Conservation (phyloP, 2,329 filamentous ascomycete genomes). For the Albifimbria verrucaria region DNA sequence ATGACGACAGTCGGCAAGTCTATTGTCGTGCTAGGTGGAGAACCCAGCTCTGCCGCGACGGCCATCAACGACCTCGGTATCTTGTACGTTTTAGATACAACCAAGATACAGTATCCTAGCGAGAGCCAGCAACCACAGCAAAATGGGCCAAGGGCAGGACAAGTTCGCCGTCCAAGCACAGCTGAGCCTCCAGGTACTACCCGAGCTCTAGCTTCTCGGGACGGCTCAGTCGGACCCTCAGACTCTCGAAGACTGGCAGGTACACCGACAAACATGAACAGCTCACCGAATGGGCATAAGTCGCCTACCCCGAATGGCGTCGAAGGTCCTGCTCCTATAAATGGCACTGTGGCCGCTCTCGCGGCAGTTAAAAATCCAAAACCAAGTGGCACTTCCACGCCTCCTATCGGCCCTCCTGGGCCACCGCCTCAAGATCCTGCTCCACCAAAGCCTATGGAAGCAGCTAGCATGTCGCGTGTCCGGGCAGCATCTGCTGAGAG, state of each 20-base stretch:
- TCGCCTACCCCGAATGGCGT: conserved; percentile 31
- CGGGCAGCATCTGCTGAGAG: conserved; percentile 50
- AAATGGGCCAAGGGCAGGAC: conserved; percentile 16
- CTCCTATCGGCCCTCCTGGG: conserved; percentile 31
- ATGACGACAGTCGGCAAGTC: conserved; percentile 96
- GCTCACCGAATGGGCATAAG: conserved; percentile 38
- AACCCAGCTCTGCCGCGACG: conserved; percentile 82
- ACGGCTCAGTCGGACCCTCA: conserved; percentile 48
- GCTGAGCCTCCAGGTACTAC: conserved; percentile 27
- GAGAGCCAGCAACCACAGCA: conserved; percentile 45
- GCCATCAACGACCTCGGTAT: conserved; percentile 82
- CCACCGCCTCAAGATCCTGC: conserved; percentile 55
- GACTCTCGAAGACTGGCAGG: conserved; percentile 49
- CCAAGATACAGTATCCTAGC: conserved; percentile 93
- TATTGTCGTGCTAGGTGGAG: conserved; percentile 87
- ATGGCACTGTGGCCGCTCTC: conserved; percentile 31
- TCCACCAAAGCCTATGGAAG: conserved; percentile 44
- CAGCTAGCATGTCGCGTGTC: conserved; percentile 37
- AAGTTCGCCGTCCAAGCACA: conserved; percentile 41
- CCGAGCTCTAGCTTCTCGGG: conserved; percentile 42
- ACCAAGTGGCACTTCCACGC: conserved; percentile 24
- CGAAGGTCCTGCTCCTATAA: conserved; percentile 33
- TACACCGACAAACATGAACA: conserved; percentile 29
- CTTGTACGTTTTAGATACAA: conserved; percentile 89
- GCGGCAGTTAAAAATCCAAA: conserved; percentile 24